These are phyloP conservation scores for Claviceps sorghi DNA, from an alignment of 2,329 filamentous ascomycete species.

Conservation along the genomic window DNA sequence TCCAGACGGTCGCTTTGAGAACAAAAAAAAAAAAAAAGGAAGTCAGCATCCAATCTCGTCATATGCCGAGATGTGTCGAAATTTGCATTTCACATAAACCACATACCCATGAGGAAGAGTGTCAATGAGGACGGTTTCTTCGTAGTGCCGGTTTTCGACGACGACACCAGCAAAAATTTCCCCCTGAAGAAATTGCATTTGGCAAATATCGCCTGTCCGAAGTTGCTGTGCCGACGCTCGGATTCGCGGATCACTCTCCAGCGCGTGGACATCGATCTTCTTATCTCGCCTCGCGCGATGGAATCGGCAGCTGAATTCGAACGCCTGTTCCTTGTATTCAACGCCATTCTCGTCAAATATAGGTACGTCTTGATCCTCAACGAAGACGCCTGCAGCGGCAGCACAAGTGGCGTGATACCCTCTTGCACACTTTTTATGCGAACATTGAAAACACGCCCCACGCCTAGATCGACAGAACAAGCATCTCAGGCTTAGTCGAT, in stretches of 20 bases:
- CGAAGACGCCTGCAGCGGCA: constrained; percentile 76
- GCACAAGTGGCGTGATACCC: constrained; percentile 95
- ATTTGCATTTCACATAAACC: neutral
- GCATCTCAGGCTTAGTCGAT: constrained; percentile 81
- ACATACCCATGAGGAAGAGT: constrained; percentile 72
- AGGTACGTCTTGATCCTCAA: constrained; percentile 73
- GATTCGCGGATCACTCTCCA: constrained; percentile 58
- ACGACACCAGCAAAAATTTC: constrained; percentile 88
- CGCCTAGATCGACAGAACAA: constrained; percentile 87
- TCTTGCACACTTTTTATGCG: constrained; percentile 80
- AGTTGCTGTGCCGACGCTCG: constrained; percentile 53
- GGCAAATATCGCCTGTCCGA: constrained; percentile 61
- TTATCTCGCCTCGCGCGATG: constrained; percentile 79
- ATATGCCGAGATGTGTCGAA: neutral
- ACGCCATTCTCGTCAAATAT: constrained; percentile 82
- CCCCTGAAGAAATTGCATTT: constrained; percentile 69
- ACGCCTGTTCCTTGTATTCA: constrained; percentile 82
- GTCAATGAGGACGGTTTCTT: constrained; percentile 65
- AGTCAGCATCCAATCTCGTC: no score
- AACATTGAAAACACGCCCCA: constrained; percentile 95
- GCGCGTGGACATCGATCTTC: constrained; percentile 50
- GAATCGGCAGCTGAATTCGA: constrained; percentile 89
- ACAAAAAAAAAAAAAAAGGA: constrained; percentile 22
- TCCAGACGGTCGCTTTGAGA: constrained; percentile 53
- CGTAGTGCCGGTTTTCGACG: constrained; percentile 63